Evolutionary conservation across 257 asterid species (phyloP), one percentile per base, ranked within the genome.

Genomic region (Ligustrum vulgare): DNA sequence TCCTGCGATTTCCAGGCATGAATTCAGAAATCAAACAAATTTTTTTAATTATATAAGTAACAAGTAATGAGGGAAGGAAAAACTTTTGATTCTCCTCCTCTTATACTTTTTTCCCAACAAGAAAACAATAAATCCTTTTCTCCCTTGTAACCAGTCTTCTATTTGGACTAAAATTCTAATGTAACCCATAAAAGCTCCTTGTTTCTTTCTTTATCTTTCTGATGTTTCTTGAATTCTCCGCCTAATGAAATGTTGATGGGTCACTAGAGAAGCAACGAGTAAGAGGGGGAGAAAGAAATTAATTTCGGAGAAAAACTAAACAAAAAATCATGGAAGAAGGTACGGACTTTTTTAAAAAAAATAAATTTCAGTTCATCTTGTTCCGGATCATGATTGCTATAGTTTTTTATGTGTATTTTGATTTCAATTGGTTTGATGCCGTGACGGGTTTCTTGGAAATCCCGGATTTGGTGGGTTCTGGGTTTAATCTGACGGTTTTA

Each of bases 291-390:
- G 36, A 60, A 31, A 16, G 20, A 33, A 69, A 15, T 33, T 20
- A 72, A 23, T 45, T 75, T 15, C 74, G 74, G 33, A 23, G 33
- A 31, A 65, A 41, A 54, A 64, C 8, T 54, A 34, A 73, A 45
- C 69, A 25, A 22, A 58, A 49, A 71, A 62, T 74, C 84, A 83
- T 83, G 87, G 80, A 79, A 60, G 84, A 80, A 77, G 84, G 87
- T 83, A 64, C 34, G n/a, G 62, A 67, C 68, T 68, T 67, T 58
- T 45, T 60, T 10, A 0, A 15, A 9, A 0, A 28, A 28, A 15
- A 9, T 28, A 28, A 28, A 10, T 25, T 60, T 60, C 35, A 60
- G 18, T 60, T 60, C 35, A 25, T 60, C 16, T 35, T n/a, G 71
- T 63, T 47, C 10, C 62, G 28, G 77, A 76, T 79, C 81, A 33